Percentiles rank a stretch among this genome's conserved stretches.
phyloP scores from a whole-genome alignment of 2,329 filamentous ascomycete species.

The Pseudopithomyces maydicus region DNA sequence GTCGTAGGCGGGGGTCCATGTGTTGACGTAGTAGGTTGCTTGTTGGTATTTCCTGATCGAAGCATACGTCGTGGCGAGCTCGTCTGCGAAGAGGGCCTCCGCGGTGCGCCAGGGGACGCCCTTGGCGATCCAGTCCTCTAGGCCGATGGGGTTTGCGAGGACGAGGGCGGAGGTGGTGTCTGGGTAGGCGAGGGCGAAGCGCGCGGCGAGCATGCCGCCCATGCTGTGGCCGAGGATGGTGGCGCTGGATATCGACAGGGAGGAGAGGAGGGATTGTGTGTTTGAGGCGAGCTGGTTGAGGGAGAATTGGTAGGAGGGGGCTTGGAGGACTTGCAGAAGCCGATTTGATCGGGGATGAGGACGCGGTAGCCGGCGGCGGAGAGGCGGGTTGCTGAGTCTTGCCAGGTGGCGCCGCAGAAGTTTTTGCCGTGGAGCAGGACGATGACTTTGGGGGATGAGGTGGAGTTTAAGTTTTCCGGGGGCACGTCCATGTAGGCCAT shows the following conservation, averaged over 20 bases:
- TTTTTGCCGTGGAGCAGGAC: conserved; percentile 3
- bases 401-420: conserved; percentile 1
- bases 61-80: background rate
- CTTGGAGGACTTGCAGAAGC: conserved; percentile 3
- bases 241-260: background rate
- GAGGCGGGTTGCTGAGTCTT: background rate
- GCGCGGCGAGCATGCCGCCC: background rate
- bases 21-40: background rate
- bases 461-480: background rate
- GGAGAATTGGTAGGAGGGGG: background rate
- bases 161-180: background rate
- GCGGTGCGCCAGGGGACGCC: background rate
- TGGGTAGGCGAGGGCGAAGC: background rate
- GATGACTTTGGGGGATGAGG: background rate
- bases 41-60: background rate
- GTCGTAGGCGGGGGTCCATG: background rate
- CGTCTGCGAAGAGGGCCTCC: background rate
- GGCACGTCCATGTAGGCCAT: conserved; percentile 1
- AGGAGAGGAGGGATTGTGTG: background rate
- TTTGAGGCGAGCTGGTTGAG: background rate
- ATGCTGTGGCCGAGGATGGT: background rate
- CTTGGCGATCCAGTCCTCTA: background rate
- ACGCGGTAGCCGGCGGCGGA: background rate
- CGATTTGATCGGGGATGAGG: conserved; percentile 1
- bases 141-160: background rate